Evolutionary conservation across 495 filamentous ascomycete species (phyloP).

Genomic region (Tuber melanosporum): DNA sequence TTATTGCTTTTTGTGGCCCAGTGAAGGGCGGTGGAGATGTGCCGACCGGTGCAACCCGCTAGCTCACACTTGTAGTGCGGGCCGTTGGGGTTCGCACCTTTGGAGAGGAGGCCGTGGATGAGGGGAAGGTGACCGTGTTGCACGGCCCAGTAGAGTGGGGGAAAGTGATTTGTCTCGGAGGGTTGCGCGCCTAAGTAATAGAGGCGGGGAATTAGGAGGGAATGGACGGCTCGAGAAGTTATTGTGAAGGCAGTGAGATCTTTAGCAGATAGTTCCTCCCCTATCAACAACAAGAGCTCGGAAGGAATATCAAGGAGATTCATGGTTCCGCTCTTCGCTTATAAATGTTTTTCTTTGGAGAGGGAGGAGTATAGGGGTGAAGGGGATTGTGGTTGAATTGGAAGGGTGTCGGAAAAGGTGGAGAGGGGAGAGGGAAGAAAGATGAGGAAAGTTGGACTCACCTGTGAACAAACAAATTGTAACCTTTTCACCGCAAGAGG

Average conservation of each 20-base stretch:
- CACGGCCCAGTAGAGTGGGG: constrained; percentile 20
- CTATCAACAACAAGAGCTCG: constrained; percentile 15
- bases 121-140: not conserved
- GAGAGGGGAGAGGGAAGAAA: not conserved
- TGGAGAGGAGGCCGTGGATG: not conserved
- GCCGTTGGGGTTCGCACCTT: constrained; percentile 3
- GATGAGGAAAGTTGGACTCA: not conserved
- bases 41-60: not conserved
- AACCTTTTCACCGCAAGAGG: not conserved
- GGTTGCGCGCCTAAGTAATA: constrained; percentile 17
- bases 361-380: not conserved
- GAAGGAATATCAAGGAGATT: constrained; percentile 15
- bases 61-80: not conserved
- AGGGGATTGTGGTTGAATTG: not conserved
- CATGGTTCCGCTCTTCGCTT: constrained; percentile 2
- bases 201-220: constrained; percentile 17
- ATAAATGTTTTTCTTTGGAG: not conserved
- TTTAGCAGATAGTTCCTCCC: not conserved
- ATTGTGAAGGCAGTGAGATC: constrained; percentile 7
- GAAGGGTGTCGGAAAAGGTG: not conserved
- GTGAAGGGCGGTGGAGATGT: constrained; percentile 19
- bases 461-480: not conserved
- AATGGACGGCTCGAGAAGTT: constrained; percentile 9
- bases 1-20: constrained; percentile 12
- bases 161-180: constrained; percentile 2